phyloP scores from a whole-genome alignment of 495 filamentous ascomycete species.

The Annulohypoxylon stygium region DNA sequence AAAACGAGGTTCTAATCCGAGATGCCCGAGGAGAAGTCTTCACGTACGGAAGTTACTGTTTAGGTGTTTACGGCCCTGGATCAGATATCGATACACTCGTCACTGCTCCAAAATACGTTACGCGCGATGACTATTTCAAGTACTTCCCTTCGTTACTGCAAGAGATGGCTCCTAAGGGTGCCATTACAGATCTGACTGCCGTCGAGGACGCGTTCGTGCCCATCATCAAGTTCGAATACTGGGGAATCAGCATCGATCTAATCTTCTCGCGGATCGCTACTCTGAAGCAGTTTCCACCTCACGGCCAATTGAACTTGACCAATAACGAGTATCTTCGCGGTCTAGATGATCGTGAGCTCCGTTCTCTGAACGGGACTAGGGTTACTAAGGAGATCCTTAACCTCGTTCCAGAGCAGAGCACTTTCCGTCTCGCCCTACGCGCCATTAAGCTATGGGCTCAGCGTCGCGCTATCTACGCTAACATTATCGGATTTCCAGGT shows the following conservation, averaged over 20 bases:
- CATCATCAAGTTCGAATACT: constrained; percentile 94
- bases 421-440: constrained; percentile 87
- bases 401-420: constrained; percentile 87
- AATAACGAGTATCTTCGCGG: constrained; percentile 88
- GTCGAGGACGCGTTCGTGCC: constrained; percentile 93
- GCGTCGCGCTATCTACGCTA: constrained; percentile 91
- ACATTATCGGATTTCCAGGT: constrained; percentile 95
- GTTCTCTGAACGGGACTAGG: constrained; percentile 91
- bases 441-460: constrained; percentile 98
- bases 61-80: constrained; percentile 94
- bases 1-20: constrained; percentile 80
- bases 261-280: constrained; percentile 86
- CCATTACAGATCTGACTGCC: constrained; percentile 85
- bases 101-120: constrained; percentile 87
- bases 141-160: constrained; percentile 82
- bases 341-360: constrained; percentile 84
- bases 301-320: constrained; percentile 73
- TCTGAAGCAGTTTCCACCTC: constrained; percentile 75
- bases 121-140: constrained; percentile 89
- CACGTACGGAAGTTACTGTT: constrained; percentile 92
- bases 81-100: constrained; percentile 98
- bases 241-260: constrained; percentile 92
- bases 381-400: constrained; percentile 92
- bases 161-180: constrained; percentile 76
- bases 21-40: constrained; percentile 90